Evolutionary conservation across 345 rosid species (phyloP), one percentile per base, ranked within the genome.

Genomic region (Limnanthes douglasii): DNA sequence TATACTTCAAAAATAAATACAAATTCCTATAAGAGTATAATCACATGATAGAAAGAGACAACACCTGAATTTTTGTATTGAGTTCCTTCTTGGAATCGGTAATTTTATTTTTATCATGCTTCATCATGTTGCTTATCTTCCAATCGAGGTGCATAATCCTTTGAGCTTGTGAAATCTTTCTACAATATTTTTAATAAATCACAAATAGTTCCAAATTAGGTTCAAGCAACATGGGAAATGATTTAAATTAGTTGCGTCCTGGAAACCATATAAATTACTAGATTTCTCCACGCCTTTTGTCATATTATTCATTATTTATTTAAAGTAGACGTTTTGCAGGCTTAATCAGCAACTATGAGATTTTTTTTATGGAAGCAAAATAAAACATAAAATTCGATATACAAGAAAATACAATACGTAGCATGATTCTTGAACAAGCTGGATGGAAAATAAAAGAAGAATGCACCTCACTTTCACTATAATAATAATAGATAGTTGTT

Each of bases 161-260:
- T 68, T 41, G 84, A 65, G 44, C 57, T 49, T 58, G 60, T 72
- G 55, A 75, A 88, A 71, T 23, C 95, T 93, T 46, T 79, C 84
- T 41, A 79, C 93, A 3, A 57, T 37, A 29, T 48, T 86, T 70
- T 34, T 47, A 21, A 6, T 0, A 22, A 21, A 56, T 14, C 26
- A 15, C 13, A 0, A 49, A 39, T 10, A 25, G 6, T 11, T 21
- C 38, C 41, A 36, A 25, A 32, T 17, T 36, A 8, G 18, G 15
- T 2, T 19, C 31, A 4, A 8, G 27, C n/a, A n/a, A n/a, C n/a
- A n/a, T n/a, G n/a, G n/a, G n/a, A n/a, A n/a, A n/a, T n/a, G n/a
- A n/a, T n/a, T n/a, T n/a, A n/a, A n/a, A n/a, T n/a, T n/a, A n/a
- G n/a, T n/a, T n/a, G n/a, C n/a, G n/a, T n/a, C n/a, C n/a, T n/a